Base-by-base conservation (phyloP, 495 filamentous ascomycete genomes). In the Neurospora discreta region DNA sequence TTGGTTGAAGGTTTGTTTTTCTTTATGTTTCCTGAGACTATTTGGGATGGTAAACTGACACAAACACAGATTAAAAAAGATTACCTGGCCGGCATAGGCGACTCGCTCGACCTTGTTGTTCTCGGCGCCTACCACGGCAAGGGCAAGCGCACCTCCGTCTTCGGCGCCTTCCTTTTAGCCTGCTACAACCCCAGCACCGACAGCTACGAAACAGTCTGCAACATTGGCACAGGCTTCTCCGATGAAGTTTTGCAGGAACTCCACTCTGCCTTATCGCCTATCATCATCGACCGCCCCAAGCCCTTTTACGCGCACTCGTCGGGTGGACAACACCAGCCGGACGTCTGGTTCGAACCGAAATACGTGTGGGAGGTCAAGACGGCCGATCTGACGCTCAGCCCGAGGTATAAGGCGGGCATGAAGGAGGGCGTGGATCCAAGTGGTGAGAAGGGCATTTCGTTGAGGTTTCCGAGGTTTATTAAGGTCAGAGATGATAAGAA, bases 341-440 rank as follows among this genome's bases (percentile, higher is more conserved):
- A 99, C 79, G 95, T 99, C 40, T 99, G 95, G 95, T 96, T 99
- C 79, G 95, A 98, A 81, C 93, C 95, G 5, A 89, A 89, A 38
- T 88, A 92, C 60, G 96, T 99, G 2, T 99, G 95, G 95, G 95
- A 99, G 81, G 94, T 98, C 73, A 98, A 95, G 82, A 93, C 95
- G 15, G 95, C 95, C 3, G 95, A 98, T 86, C 80, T 99, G 76
- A 98, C 94, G 5, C 87, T 99, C 6, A 94, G 91, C 73, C 95
- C 95, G 44, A 85, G 94, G 39, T 99, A 99, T 79, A 92, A 94
- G 78, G 96, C 96, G 8, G 91, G 89, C 0, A 82, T 82, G 71
- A 84, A 85, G 74, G 88, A 90, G 69, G 88, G 87, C 16, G 81
- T 90, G 33, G 91, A 94, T 77, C 88, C 90, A 8, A 81, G 81